Percentiles rank a stretch among this genome's conserved stretches.
Evolutionary conservation across 768 basidiomycete species (phyloP).

Genomic region (Lactarius hengduanensis): DNA sequence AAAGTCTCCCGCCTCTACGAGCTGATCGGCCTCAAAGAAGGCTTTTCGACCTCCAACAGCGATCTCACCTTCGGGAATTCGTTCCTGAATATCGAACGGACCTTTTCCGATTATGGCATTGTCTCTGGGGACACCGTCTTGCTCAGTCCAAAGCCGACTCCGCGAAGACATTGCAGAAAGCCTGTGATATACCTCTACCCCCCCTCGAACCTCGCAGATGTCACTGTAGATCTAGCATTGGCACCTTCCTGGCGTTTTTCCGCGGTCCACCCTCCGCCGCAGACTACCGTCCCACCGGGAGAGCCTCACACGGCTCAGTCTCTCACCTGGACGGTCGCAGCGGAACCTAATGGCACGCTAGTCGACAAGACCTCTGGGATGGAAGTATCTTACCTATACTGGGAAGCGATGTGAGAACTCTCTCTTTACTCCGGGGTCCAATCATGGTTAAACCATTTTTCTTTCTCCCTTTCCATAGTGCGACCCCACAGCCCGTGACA

Average conservation of each 20-base stretch:
- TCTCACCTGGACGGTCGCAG: conserved; percentile 14
- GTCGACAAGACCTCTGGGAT: conserved; percentile 9
- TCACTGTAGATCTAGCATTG: conserved; percentile 12
- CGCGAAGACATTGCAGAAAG: neutral
- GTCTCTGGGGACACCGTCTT: conserved; percentile 1
- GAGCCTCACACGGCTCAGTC: conserved; percentile 2
- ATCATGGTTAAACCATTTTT: neutral
- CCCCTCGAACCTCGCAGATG: conserved; percentile 8
- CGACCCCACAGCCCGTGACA: neutral
- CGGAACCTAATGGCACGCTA: conserved; percentile 18
- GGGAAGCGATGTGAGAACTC: conserved; percentile 21
- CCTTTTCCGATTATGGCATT: neutral
- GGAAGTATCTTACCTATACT: conserved; percentile 22
- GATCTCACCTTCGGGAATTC: neutral
- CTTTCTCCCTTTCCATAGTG: conserved; percentile 12
- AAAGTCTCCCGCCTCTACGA: conserved; percentile 3
- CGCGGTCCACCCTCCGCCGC: conserved; percentile 14
- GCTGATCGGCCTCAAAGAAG: neutral
- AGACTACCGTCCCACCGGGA: neutral
- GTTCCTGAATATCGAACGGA: neutral
- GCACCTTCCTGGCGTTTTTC: conserved; percentile 15
- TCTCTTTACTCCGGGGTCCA: neutral
- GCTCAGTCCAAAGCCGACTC: neutral
- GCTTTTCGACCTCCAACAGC: neutral
- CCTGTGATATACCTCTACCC: conserved; percentile 22